Evolutionary conservation across 139 green algal genomes (phyloP), one percentile per base, ranked within the genome.

Genomic region (Auxenochlorella pyrenoidosa): DNA sequence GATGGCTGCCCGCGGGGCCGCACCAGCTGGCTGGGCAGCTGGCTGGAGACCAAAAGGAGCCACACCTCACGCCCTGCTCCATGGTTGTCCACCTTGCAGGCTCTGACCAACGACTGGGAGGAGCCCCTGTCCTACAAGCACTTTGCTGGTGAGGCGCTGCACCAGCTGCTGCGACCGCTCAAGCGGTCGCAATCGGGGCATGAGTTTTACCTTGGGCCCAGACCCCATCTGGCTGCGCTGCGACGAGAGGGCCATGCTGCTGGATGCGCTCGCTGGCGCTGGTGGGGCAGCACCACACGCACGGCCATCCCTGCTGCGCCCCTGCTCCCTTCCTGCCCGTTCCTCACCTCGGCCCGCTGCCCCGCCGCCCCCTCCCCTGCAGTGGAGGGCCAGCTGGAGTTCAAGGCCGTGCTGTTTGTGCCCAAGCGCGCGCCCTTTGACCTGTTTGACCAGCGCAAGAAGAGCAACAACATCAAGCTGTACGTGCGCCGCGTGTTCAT

Each of bases 401-500:
- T 99, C 97, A 99, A 99, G 95, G 95, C 88, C 51, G 94, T 99
- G 82, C 93, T 99, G 44, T 99, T 98, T 86, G 90, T 93, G 30
- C 97, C 97, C 82, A 94, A 94, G 88, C 96, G 98, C 80, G 98
- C 98, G n/a, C 98, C 98, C 54, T 99, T 99, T 73, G 98, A 99
- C 92, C 95, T 99, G 89, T 99, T 99, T 87, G 98, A 99, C 92
- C 92, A 93, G 26, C 40, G 38, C 30, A 68, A 83, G 51, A 70
- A 75, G 80, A 3, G 10, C 19, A 88, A 88, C 84, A 88, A 88
- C 84, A 88, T 88, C 84, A 88, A 88, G 96, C 96, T 99, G 85
- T 99, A 99, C 87, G 98, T 99, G 88, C 94, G 98, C 83, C 95
- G 98, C 34, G 98, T 99, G 89, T 99, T 99, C 93, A 99, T 99